phyloP scores from a whole-genome alignment of 345 rosid species.

The Bruguiera gymnorhiza region DNA sequence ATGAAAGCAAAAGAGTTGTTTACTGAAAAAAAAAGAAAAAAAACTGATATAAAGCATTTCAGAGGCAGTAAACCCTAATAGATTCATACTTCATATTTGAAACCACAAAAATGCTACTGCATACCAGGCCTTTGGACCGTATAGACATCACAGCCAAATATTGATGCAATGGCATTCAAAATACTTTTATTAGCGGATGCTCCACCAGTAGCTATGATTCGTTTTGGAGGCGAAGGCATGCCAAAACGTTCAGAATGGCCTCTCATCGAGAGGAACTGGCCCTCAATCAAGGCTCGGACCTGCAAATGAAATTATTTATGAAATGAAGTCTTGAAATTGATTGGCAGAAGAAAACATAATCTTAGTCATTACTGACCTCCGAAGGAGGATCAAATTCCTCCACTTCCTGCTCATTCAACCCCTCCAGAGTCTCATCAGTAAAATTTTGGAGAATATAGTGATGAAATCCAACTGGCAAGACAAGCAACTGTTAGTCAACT shows the following conservation, averaged over 20 bases:
- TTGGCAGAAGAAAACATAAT: neutral
- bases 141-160: constrained; percentile 76
- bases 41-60: neutral
- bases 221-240: constrained; percentile 79
- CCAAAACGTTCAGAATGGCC: constrained; percentile 88
- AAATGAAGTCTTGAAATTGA: neutral
- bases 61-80: neutral
- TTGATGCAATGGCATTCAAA: constrained; percentile 56
- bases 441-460: constrained; percentile 65
- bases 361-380: constrained; percentile 48
- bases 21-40: neutral
- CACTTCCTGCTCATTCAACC: constrained; percentile 53
- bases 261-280: constrained; percentile 84
- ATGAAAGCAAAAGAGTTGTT: neutral
- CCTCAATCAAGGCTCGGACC: constrained; percentile 85
- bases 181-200: constrained; percentile 77
- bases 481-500: constrained; percentile 7
- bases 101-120: neutral
- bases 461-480: constrained; percentile 70
- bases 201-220: constrained; percentile 90
- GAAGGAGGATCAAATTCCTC: constrained; percentile 76
- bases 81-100: neutral
- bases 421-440: constrained; percentile 39
- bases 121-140: constrained; percentile 86
- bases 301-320: constrained; percentile 26